Evolutionary conservation across 495 filamentous ascomycete species (phyloP).

Genomic region (Jackrogersella multiformis): DNA sequence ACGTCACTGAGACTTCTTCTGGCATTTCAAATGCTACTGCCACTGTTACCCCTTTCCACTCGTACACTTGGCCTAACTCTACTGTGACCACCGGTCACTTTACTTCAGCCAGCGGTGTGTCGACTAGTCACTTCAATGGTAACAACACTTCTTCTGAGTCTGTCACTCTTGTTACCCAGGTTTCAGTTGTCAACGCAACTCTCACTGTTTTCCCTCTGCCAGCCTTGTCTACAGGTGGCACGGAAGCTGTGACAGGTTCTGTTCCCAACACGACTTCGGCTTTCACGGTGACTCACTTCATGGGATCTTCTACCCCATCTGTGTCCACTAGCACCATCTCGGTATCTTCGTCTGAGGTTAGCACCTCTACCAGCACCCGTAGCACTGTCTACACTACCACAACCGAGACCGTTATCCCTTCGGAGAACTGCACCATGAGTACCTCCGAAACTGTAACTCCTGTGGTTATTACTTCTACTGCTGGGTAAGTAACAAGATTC

Average conservation of each 20-base stretch:
- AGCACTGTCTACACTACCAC: conserved; percentile 12
- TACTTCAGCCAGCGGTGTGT: neutral
- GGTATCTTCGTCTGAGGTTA: neutral
- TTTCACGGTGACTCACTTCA: neutral
- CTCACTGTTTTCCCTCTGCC: conserved; percentile 24
- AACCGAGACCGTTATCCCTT: conserved; percentile 19
- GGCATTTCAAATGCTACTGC: neutral
- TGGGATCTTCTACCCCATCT: neutral
- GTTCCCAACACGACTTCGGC: neutral
- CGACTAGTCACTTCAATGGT: neutral
- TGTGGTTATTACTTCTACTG: conserved; percentile 1
- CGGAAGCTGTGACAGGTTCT: conserved; percentile 24
- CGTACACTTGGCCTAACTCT: neutral
- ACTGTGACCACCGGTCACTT: neutral
- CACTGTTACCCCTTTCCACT: neutral
- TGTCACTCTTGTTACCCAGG: conserved; percentile 1
- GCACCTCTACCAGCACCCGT: neutral
- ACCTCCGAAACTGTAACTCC: neutral
- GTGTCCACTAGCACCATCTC: neutral
- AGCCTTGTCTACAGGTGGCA: conserved; percentile 14
- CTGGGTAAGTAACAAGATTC: conserved; percentile 22
- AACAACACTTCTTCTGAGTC: neutral
- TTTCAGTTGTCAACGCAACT: conserved; percentile 10
- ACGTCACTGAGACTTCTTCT: conserved; percentile 13
- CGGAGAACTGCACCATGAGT: conserved; percentile 24